These are phyloP conservation scores for Apiospora arundinis DNA, from an alignment of 2,329 filamentous ascomycete genomes.

Conservation along the genomic window DNA sequence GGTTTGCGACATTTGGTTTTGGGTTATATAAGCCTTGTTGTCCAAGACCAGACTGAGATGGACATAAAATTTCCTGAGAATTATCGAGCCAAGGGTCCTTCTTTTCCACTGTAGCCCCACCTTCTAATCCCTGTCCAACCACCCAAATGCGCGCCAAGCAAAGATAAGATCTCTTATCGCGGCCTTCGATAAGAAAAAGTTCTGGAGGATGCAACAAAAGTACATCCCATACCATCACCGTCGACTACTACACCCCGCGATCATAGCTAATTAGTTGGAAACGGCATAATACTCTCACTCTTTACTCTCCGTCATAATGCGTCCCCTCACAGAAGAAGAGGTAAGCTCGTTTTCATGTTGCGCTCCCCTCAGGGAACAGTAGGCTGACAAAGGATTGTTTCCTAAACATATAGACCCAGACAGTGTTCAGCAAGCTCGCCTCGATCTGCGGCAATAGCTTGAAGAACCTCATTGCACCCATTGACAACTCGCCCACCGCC, in stretches of 20 bases:
- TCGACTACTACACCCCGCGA: slow-evolving; percentile 3
- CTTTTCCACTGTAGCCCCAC: slow-evolving; percentile 13
- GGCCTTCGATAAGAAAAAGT: slow-evolving; percentile 9
- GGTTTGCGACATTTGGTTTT: neutral
- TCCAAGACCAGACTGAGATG: neutral
- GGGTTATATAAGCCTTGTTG: neutral
- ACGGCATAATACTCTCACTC: neutral
- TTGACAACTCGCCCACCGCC: slow-evolving; percentile 69
- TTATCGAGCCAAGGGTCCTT: slow-evolving; percentile 14
- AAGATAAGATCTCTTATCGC: slow-evolving; percentile 12
- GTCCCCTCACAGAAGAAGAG: slow-evolving; percentile 30
- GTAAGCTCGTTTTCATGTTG: neutral
- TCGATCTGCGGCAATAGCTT: slow-evolving; percentile 90
- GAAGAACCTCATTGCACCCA: slow-evolving; percentile 80
- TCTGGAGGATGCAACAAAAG: slow-evolving; percentile 12
- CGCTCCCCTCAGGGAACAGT: neutral
- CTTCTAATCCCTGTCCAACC: neutral
- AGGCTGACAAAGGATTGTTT: slow-evolving; percentile 66
- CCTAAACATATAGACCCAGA: slow-evolving; percentile 79
- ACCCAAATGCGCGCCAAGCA: neutral
- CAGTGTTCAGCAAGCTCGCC: slow-evolving; percentile 90
- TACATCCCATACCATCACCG: neutral
- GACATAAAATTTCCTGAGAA: slow-evolving; percentile 17
- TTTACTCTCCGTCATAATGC: slow-evolving; percentile 19
- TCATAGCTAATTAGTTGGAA: neutral